Conservation (phyloP, 345 rosid genomes). For the Moricandia arvensis region DNA sequence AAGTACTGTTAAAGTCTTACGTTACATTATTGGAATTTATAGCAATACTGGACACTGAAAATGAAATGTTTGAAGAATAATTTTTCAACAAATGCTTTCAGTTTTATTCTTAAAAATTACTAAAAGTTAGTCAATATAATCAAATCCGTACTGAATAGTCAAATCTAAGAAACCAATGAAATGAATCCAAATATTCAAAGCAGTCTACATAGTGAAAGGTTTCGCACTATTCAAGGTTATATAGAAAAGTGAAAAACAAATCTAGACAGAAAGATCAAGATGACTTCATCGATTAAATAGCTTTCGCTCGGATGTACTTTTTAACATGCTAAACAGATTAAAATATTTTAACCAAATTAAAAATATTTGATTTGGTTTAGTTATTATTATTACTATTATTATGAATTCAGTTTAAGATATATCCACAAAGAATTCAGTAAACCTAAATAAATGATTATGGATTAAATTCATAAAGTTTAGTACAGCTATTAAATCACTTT, state of each 20-base stretch:
- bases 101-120: not conserved
- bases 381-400: too few relatives aligned
- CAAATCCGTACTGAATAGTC: not conserved
- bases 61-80: not conserved
- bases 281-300: not conserved
- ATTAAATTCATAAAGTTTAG: not conserved
- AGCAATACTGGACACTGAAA: not conserved
- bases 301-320: not conserved
- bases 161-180: not conserved
- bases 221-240: not conserved
- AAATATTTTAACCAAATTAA: not conserved
- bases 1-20: not conserved
- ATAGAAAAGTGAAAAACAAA: not conserved
- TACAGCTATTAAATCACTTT: not conserved
- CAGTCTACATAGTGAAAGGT: not conserved
- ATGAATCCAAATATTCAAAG: not conserved
- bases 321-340: not conserved
- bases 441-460: not conserved
- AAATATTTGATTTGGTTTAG: not conserved
- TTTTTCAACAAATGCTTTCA: not conserved
- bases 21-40: not conserved
- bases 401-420: too few relatives aligned
- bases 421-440: not conserved
- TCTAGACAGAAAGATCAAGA: not conserved
- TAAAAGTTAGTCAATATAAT: not conserved